These are phyloP conservation scores for Pyrenopolyporus hunteri DNA, from an alignment of 495 filamentous ascomycete species.

Conservation along the genomic window DNA sequence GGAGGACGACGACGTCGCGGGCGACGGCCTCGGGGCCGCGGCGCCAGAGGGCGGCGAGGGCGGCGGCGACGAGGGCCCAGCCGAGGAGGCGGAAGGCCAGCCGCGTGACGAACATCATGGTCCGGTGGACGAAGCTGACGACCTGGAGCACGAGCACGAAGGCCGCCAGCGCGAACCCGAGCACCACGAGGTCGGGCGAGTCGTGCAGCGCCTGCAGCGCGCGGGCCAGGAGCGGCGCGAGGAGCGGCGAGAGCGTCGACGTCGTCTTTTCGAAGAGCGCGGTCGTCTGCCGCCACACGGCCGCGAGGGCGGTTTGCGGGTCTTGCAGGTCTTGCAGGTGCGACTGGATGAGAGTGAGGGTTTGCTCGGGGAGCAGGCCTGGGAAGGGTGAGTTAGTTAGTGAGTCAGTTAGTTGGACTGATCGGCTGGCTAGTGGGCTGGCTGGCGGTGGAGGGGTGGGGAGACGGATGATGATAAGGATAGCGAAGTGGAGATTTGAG, in stretches of 20 bases:
- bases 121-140: conserved; percentile 67
- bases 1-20: conserved; percentile 55
- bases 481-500: background rate
- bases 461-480: background rate
- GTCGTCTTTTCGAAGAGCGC: conserved; percentile 45
- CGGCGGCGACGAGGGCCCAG: conserved; percentile 59
- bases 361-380: conserved; percentile 52
- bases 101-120: conserved; percentile 76
- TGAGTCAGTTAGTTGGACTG: background rate
- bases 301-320: conserved; percentile 45
- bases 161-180: conserved; percentile 57
- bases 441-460: background rate
- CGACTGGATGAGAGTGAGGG: conserved; percentile 44
- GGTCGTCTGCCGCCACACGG: conserved; percentile 36
- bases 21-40: conserved; percentile 66
- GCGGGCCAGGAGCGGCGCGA: conserved; percentile 57
- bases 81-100: conserved; percentile 63
- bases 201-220: conserved; percentile 44
- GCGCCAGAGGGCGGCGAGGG: conserved; percentile 63
- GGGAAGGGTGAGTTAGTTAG: background rate
- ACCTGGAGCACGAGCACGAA: conserved; percentile 69
- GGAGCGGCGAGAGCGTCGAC: conserved; percentile 35
- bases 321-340: conserved; percentile 47
- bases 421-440: background rate
- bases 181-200: conserved; percentile 66